These are phyloP conservation scores for Penicillium sp. DNA, from an alignment of 2,329 filamentous ascomycete species.

Conservation along the genomic window DNA sequence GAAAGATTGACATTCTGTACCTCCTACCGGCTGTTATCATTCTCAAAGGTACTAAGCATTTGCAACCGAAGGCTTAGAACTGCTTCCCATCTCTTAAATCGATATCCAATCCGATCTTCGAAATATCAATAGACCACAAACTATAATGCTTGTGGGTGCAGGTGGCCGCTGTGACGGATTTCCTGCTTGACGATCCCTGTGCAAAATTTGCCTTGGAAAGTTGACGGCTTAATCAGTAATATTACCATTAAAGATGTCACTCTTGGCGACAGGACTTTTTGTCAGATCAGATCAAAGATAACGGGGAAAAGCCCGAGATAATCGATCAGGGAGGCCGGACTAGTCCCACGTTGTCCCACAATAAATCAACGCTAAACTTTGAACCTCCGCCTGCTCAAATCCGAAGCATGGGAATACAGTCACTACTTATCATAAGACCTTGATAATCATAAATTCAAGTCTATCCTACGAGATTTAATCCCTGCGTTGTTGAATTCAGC, in stretches of 20 bases:
- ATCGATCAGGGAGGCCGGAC: not conserved
- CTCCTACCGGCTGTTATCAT: not conserved
- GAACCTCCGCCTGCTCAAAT: not conserved
- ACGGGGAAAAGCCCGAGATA: not conserved
- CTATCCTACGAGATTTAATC: not conserved
- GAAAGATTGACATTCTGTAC: not conserved
- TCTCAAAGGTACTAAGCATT: not conserved
- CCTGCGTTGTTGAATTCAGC: too few relatives aligned
- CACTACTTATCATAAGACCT: not conserved
- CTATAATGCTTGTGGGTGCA: not conserved
- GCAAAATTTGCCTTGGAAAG: not conserved
- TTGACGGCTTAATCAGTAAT: not conserved
- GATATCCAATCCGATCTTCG: too few relatives aligned
- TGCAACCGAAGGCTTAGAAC: not conserved
- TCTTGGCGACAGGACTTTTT: not conserved
- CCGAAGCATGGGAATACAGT: not conserved
- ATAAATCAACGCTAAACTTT: conserved; percentile 1
- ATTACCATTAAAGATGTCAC: not conserved
- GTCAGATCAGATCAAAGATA: not conserved
- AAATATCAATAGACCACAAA: too few relatives aligned
- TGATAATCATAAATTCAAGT: not conserved
- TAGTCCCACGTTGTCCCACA: not conserved
- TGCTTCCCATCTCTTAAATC: not conserved
- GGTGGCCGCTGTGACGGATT: not conserved
- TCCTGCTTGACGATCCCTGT: not conserved